phyloP scores from a whole-genome alignment of 1,139 yeast genomes.

The Geotrichum carabidarum region DNA sequence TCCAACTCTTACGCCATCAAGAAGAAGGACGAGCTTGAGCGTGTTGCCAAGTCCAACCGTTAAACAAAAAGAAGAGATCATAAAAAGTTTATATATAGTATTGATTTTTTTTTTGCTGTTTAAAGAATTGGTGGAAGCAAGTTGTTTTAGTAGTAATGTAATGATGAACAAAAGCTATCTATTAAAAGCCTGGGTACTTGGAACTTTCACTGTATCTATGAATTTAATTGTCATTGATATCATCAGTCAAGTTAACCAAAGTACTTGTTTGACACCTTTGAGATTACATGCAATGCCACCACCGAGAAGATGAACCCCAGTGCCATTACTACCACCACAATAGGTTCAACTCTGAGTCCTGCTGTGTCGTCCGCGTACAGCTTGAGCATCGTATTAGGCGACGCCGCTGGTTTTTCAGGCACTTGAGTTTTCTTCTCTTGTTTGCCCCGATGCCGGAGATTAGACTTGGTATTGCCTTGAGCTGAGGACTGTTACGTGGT shows the following conservation, averaged over 20 bases:
- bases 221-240: no score
- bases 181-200: no score
- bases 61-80: conserved; percentile 41
- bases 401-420: conserved; percentile 48
- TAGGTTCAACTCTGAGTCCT: conserved; percentile 93
- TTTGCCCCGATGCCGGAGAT: no score
- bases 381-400: conserved; percentile 88
- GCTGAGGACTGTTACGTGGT: no score
- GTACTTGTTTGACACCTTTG: conserved; percentile 61
- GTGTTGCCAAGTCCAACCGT: conserved; percentile 99
- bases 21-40: conserved; percentile 99
- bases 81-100: conserved; percentile 3
- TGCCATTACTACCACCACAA: conserved; percentile 90
- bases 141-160: not conserved
- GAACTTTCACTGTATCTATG: no score
- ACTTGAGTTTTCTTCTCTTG: conserved; percentile 55
- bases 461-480: no score
- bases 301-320: conserved; percentile 95
- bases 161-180: not conserved
- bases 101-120: conserved; percentile 10
- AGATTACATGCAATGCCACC: conserved; percentile 84
- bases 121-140: not conserved
- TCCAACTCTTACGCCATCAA: conserved; percentile 99
- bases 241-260: conserved; percentile 20
- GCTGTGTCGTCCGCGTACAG: conserved; percentile 96